These are phyloP conservation scores for Trametopsis cervina DNA, from an alignment of 768 basidiomycete species.

Conservation along the genomic window DNA sequence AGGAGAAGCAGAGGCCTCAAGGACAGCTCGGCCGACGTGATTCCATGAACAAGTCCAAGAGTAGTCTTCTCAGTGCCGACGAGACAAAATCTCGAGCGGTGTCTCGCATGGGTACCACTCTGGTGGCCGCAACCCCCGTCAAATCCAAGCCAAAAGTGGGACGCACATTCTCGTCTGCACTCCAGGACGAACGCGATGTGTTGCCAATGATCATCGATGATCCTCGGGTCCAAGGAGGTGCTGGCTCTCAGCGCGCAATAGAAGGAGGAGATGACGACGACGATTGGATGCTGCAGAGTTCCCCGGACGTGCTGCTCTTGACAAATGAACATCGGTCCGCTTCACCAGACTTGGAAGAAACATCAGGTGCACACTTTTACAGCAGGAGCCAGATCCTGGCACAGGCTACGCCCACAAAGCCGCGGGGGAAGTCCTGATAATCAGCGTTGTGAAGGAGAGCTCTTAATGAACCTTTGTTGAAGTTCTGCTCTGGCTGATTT, in stretches of 20 bases:
- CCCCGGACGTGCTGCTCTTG: conserved; percentile 17
- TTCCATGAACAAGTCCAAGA: conserved; percentile 6
- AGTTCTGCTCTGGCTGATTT: no score
- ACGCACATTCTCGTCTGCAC: background rate
- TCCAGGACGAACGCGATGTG: background rate
- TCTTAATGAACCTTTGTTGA: background rate
- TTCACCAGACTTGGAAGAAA: conserved; percentile 1
- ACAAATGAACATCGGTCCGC: background rate
- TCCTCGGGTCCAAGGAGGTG: background rate
- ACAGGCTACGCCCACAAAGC: conserved; percentile 20
- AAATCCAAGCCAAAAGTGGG: conserved; percentile 24
- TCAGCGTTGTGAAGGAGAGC: background rate
- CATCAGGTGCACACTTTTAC: background rate
- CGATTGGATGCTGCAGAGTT: conserved; percentile 20
- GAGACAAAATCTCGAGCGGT: background rate
- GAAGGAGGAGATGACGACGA: conserved; percentile 20
- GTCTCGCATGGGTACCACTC: conserved; percentile 28
- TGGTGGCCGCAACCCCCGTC: conserved; percentile 52
- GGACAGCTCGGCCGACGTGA: conserved; percentile 1
- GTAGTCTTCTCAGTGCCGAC: background rate
- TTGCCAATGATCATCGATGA: conserved; percentile 4
- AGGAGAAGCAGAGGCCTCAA: conserved; percentile 6
- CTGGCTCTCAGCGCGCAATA: background rate
- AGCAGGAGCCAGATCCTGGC: conserved; percentile 10
- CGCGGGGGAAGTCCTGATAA: background rate